These are phyloP conservation scores for Tolypocladium nubicola DNA, from an alignment of 2,329 filamentous ascomycete genomes.

Conservation along the genomic window DNA sequence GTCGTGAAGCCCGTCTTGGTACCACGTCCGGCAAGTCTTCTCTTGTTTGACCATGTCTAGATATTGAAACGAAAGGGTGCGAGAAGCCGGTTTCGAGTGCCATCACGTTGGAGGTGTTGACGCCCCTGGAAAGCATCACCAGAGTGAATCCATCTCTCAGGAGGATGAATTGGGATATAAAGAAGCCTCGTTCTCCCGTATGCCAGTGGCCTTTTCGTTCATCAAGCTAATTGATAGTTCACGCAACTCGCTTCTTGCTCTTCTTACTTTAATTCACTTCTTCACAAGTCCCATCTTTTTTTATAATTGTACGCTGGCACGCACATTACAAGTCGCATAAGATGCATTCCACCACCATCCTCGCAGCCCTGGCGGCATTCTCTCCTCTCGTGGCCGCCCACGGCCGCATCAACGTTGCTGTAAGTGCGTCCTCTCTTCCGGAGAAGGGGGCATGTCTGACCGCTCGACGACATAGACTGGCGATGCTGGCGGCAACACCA, in stretches of 20 bases:
- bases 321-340: background rate
- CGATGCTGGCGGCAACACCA: constrained; percentile 26
- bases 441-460: background rate
- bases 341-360: background rate
- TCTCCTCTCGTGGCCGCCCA: constrained; percentile 15
- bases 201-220: background rate
- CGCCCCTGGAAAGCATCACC: background rate
- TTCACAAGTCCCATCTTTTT: background rate
- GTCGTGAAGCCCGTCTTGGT: background rate
- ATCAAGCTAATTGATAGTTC: background rate
- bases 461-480: constrained; percentile 7
- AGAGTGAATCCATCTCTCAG: background rate
- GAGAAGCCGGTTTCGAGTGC: background rate
- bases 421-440: background rate
- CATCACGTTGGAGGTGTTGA: background rate
- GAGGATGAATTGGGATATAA: background rate
- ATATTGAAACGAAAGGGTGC: background rate
- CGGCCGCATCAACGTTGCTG: constrained; percentile 14
- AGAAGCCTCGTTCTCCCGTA: background rate
- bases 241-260: background rate
- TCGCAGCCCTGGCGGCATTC: background rate
- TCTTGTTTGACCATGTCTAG: background rate
- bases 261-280: background rate
- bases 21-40: background rate
- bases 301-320: background rate